Conservation (phyloP, 1,284 basidiomycete genomes). For the Neonothopanus nambi region DNA sequence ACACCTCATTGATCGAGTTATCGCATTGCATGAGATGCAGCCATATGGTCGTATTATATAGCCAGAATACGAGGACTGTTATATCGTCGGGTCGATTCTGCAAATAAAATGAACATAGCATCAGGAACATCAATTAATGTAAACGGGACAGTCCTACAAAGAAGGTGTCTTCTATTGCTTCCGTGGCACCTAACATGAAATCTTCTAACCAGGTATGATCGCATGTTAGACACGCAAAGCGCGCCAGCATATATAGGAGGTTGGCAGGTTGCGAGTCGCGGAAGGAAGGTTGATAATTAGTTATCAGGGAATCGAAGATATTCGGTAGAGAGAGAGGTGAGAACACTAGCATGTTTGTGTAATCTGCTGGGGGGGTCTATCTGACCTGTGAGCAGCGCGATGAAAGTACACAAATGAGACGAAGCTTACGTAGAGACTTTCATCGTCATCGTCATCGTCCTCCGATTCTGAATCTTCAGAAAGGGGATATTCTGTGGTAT, state of each 20-base stretch:
- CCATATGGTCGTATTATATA: constrained; percentile 89
- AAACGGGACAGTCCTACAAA: constrained; percentile 62
- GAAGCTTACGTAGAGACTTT: constrained; percentile 53
- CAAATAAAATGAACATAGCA: background rate
- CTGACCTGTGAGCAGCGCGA: constrained; percentile 8
- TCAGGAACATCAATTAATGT: background rate
- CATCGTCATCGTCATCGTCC: constrained; percentile 52
- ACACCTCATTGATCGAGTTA: constrained; percentile 69
- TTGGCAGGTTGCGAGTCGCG: constrained; percentile 81
- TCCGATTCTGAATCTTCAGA: constrained; percentile 38
- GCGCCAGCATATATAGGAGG: constrained; percentile 79
- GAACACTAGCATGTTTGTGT: constrained; percentile 89
- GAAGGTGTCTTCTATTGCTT: constrained; percentile 88
- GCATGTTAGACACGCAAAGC: constrained; percentile 84
- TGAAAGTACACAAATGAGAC: background rate
- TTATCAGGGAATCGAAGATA: constrained; percentile 82
- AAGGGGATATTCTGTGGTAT: constrained; percentile 16
- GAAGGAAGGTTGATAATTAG: constrained; percentile 64
- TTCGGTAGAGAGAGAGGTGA: constrained; percentile 74
- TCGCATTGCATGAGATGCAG: constrained; percentile 91
- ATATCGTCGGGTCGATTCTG: constrained; percentile 85
- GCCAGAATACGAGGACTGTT: constrained; percentile 89
- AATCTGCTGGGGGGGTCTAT: constrained; percentile 72
- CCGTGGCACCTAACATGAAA: constrained; percentile 86
- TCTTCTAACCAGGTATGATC: constrained; percentile 92